Conservation (phyloP, 371 early-diverging fungal species). For the Mucor plumbeus region DNA sequence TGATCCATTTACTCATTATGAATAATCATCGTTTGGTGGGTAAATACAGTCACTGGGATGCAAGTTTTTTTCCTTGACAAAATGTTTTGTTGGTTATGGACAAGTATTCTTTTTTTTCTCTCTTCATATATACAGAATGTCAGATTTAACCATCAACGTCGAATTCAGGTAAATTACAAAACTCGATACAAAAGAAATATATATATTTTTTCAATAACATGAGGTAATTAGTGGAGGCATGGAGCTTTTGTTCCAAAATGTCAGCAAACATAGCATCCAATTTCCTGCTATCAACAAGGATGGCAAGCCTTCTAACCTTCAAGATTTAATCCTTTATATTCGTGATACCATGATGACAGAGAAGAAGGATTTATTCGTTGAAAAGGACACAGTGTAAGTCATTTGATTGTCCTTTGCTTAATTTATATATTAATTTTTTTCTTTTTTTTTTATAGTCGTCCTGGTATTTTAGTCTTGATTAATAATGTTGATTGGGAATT, state of each 20-base stretch:
- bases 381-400: conserved; percentile 83
- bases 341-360: conserved; percentile 76
- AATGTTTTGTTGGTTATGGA: no score
- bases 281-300: conserved; percentile 54
- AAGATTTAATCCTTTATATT: conserved; percentile 77
- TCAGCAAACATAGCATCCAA: conserved; percentile 58
- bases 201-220: no score
- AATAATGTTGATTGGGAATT: conserved; percentile 98
- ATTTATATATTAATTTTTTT: background rate
- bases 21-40: no score
- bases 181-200: no score
- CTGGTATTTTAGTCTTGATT: conserved; percentile 94
- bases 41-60: no score
- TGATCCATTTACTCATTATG: no score
- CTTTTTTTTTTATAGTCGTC: conserved; percentile 63
- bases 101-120: no score
- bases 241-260: conserved; percentile 90
- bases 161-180: conserved; percentile 25
- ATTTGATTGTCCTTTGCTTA: background rate
- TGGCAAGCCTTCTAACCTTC: conserved; percentile 59
- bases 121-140: conserved; percentile 7
- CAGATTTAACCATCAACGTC: conserved; percentile 27
- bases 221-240: conserved; percentile 78
- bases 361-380: conserved; percentile 86
- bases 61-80: no score